Evolutionary conservation across 2,329 filamentous ascomycete species (phyloP), one percentile per base, ranked within the genome.

Genomic region (Cryphonectria radicalis): DNA sequence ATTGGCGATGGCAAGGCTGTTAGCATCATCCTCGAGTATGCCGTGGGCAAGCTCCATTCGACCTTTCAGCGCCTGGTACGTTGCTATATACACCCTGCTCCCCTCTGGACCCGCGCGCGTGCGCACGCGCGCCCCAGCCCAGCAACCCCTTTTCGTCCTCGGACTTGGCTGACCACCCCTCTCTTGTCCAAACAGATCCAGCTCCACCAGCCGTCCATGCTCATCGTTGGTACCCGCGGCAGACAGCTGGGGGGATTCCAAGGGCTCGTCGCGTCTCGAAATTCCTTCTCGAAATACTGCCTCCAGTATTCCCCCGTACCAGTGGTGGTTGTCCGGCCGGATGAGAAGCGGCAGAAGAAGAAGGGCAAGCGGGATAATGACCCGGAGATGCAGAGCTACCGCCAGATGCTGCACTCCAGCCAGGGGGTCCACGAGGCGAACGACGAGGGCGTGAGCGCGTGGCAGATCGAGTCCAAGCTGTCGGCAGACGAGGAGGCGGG

Each of bases 261-360:
- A 79, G 93, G 93, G 64, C 85, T 97, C 42, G 88, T 97, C 59
- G 93, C 93, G 65, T 88, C 87, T 43, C 83, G 87, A 60, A 96
- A 94, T 74, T 96, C 93, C 0, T 95, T 97, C 62, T 97, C 93
- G 37, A 97, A 97, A 79, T 98, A 97, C 82, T 97, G 95, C 77
- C 86, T 97, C 17, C 95, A 98, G 79, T 95, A 97, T 79, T 97
- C 93, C 1, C 94, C 95, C 0, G 93, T 98, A 1, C 95, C 95
- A 0, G 95, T 97, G 10, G 95, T 97, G 42, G 95, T 98, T 43
- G 95, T 97, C 13, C 89, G 95, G 4, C 94, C 95, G 50, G 92
- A 92, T 43, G 92, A 93, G 73, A 97, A 97, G 82, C 91, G 95
- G 28, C 89, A 93, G 78, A 96, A 96, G 82, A 97, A 97, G 83